These are phyloP conservation scores for Eucalyptus tenuipes DNA, from an alignment of 345 rosid genomes.

Conservation along the genomic window DNA sequence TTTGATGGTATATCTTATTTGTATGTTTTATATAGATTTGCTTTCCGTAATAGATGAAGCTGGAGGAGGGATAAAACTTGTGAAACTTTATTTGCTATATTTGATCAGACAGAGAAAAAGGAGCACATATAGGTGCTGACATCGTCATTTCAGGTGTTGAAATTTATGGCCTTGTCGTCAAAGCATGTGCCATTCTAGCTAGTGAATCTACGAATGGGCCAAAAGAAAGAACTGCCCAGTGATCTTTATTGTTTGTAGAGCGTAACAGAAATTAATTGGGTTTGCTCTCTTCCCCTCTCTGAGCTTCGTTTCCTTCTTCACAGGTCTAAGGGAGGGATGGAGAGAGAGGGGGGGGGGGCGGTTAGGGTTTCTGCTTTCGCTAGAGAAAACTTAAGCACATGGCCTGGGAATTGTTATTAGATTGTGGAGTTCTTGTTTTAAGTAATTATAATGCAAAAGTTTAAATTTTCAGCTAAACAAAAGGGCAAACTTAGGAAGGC, in stretches of 20 bases:
- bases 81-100: neutral
- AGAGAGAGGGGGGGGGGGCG: accelerated
- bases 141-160: neutral
- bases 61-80: neutral
- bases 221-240: neutral
- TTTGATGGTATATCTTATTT: constrained; percentile 2
- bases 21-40: neutral
- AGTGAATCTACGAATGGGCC: neutral
- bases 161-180: neutral
- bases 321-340: neutral
- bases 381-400: neutral
- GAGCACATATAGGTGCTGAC: neutral
- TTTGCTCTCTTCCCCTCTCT: neutral
- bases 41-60: neutral
- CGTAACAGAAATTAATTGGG: neutral
- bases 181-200: neutral
- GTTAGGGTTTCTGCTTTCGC: neutral
- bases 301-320: neutral
- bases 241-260: neutral
- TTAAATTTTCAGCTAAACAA: neutral
- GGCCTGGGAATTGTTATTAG: neutral
- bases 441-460: neutral
- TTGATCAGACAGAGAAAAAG: neutral
- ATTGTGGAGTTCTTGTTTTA: neutral
- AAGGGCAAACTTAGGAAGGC: neutral